These are phyloP conservation scores for Gelatoporia subvermispora DNA, from an alignment of 768 basidiomycete species.

Conservation along the genomic window DNA sequence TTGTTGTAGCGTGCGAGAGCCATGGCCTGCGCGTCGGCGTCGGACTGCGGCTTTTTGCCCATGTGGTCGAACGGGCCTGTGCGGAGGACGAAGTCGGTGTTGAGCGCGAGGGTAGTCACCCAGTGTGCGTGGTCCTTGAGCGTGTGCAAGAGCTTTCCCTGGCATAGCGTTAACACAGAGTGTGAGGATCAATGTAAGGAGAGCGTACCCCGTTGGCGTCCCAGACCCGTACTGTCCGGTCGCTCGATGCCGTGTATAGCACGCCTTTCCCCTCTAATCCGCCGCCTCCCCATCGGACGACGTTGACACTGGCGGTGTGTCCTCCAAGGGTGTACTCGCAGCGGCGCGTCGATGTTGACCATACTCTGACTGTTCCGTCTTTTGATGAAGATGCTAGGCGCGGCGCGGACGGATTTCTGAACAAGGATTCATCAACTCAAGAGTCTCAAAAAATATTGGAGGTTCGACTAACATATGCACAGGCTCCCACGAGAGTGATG, in stretches of 20 bases:
- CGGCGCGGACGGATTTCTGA: slow-evolving; percentile 71
- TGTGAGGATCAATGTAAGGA: background rate
- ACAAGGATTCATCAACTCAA: slow-evolving; percentile 3
- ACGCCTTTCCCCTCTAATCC: slow-evolving; percentile 61
- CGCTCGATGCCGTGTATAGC: slow-evolving; percentile 92
- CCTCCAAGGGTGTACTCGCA: slow-evolving; percentile 86
- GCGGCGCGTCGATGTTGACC: slow-evolving; percentile 70
- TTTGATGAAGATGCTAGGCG: slow-evolving; percentile 94
- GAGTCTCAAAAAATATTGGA: background rate
- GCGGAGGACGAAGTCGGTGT: slow-evolving; percentile 91
- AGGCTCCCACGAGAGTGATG: slow-evolving; percentile 92
- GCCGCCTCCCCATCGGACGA: slow-evolving; percentile 94
- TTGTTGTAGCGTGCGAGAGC: slow-evolving; percentile 77
- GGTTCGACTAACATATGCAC: slow-evolving; percentile 68
- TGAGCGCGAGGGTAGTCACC: slow-evolving; percentile 95
- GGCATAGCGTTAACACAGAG: slow-evolving; percentile 1
- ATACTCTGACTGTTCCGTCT: slow-evolving; percentile 93
- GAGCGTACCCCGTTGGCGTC: slow-evolving; percentile 66
- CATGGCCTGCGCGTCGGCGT: slow-evolving; percentile 77
- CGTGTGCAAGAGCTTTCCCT: slow-evolving; percentile 82
- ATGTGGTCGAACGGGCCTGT: slow-evolving; percentile 95
- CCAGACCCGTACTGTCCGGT: slow-evolving; percentile 93
- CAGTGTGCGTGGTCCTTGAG: slow-evolving; percentile 97
- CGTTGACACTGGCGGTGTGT: slow-evolving; percentile 91
- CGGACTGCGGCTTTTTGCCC: slow-evolving; percentile 69